These are phyloP conservation scores for Hypoxylon sp. DNA, from an alignment of 2,329 filamentous ascomycete species.

Conservation along the genomic window DNA sequence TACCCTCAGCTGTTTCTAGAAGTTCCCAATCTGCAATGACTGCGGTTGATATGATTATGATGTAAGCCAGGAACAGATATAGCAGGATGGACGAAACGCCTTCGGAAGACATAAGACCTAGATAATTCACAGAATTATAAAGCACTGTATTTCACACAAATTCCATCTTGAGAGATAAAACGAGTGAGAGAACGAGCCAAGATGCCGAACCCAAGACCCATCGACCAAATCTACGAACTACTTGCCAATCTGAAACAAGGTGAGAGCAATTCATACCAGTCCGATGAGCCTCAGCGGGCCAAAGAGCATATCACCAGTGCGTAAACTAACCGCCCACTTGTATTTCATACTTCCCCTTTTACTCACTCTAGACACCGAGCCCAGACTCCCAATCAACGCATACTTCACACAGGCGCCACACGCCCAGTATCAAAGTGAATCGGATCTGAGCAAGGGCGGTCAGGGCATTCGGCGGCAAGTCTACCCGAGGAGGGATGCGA, in stretches of 20 bases:
- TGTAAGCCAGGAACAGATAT: background rate
- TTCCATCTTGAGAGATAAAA: background rate
- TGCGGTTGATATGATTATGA: conserved; percentile 8
- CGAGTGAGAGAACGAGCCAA: background rate
- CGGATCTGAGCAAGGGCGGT: background rate
- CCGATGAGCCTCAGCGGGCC: background rate
- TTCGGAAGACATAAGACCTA: background rate
- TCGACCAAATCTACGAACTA: conserved; percentile 10
- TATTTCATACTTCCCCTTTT: no score
- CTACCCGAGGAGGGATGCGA: conserved; percentile 1
- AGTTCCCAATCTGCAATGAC: background rate
- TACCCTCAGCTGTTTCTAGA: background rate
- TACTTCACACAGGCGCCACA: conserved; percentile 1
- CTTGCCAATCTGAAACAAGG: conserved; percentile 8
- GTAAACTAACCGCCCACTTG: no score
- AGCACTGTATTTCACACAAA: background rate
- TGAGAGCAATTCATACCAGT: background rate
- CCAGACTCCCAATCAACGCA: background rate
- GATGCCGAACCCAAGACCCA: conserved; percentile 3
- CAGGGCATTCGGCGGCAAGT: background rate
- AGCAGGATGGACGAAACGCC: background rate
- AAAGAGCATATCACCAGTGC: background rate
- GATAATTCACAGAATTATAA: background rate
- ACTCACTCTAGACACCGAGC: background rate
- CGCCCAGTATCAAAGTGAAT: conserved; percentile 1